Conservation (phyloP, 164 flowering plant species). For the Sextonia rubra region DNA sequence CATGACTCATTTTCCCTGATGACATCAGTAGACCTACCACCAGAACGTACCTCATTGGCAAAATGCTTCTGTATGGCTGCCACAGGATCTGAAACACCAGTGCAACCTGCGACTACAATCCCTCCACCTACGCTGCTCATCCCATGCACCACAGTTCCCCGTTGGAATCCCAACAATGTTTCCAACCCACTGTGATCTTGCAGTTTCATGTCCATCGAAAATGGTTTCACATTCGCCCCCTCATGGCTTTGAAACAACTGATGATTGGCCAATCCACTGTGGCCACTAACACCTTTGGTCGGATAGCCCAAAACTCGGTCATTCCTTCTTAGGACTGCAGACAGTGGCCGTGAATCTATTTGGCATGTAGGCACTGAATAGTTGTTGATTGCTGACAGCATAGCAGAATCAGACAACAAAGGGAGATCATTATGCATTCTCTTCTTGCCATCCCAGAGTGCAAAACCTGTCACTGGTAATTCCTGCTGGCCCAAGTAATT, state of each 20-base stretch:
- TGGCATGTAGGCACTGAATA: constrained; percentile 34
- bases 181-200: constrained; percentile 51
- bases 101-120: constrained; percentile 38
- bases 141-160: constrained; percentile 40
- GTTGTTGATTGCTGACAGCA: constrained; percentile 51
- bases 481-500: constrained; percentile 38
- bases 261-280: constrained; percentile 36
- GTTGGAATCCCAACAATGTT: constrained; percentile 37
- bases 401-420: constrained; percentile 61
- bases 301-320: constrained; percentile 42
- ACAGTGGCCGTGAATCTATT: constrained; percentile 41
- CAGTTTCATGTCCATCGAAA: constrained; percentile 43
- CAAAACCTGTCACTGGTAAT: constrained; percentile 46
- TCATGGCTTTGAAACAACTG: constrained; percentile 31
- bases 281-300: constrained; percentile 28
- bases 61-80: constrained; percentile 75
- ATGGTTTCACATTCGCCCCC: constrained; percentile 35
- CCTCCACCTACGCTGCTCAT: constrained; percentile 49
- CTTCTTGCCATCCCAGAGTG: constrained; percentile 73
- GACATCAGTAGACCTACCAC: constrained; percentile 17
- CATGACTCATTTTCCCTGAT: constrained; percentile 53
- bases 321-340: constrained; percentile 25
- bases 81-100: constrained; percentile 73
- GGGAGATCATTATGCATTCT: constrained; percentile 52
- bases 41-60: constrained; percentile 20